Conservation (phyloP, 768 basidiomycete species). For the Tephrocybe rancida region DNA sequence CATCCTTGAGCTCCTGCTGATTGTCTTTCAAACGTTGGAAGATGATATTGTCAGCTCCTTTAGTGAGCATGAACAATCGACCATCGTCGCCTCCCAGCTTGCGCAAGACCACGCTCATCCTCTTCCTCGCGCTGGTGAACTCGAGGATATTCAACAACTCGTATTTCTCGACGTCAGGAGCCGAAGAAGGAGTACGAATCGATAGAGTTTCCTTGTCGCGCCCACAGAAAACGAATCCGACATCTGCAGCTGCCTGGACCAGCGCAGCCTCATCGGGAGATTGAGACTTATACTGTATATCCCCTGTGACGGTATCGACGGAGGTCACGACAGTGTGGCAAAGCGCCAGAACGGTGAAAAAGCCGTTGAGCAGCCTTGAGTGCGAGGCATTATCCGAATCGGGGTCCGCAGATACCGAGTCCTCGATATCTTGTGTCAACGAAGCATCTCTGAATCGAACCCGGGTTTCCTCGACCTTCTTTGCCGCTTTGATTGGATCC, state of each 20-base stretch:
- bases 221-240: slow-evolving; percentile 91
- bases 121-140: slow-evolving; percentile 89
- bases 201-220: slow-evolving; percentile 78
- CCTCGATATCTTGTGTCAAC: slow-evolving; percentile 66
- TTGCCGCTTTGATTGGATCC: background rate
- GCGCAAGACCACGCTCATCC: slow-evolving; percentile 91
- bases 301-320: slow-evolving; percentile 66
- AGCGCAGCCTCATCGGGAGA: slow-evolving; percentile 97
- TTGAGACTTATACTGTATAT: slow-evolving; percentile 92
- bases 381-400: slow-evolving; percentile 53
- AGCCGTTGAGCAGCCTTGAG: slow-evolving; percentile 74
- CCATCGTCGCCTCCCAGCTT: slow-evolving; percentile 64
- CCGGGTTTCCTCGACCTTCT: slow-evolving; percentile 13
- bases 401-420: slow-evolving; percentile 50
- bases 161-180: slow-evolving; percentile 66
- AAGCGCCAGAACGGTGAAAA: slow-evolving; percentile 88
- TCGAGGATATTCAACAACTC: slow-evolving; percentile 92
- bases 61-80: slow-evolving; percentile 72
- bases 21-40: slow-evolving; percentile 83
- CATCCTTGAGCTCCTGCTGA: slow-evolving; percentile 61
- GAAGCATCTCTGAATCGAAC: slow-evolving; percentile 55
- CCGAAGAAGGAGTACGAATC: slow-evolving; percentile 75
- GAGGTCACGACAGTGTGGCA: slow-evolving; percentile 92
- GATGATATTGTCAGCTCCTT: slow-evolving; percentile 96
- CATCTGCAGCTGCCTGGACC: slow-evolving; percentile 94